Conservation (phyloP, 495 filamentous ascomycete genomes). For the Margaritispora aquatica region DNA sequence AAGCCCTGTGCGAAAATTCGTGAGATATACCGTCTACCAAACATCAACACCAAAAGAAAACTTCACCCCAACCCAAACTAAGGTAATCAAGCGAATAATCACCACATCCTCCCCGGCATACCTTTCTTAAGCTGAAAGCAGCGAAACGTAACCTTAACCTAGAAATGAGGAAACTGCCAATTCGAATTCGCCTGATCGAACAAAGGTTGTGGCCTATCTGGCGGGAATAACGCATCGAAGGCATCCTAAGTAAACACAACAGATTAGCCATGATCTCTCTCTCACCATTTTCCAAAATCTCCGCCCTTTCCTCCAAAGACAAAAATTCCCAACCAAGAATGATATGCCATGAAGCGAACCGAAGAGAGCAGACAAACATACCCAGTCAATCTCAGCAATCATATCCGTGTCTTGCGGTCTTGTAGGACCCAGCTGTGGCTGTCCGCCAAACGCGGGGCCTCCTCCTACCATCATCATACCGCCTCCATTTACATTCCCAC, state of each 20-base stretch:
- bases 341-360: too few species aligned
- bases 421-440: neutral
- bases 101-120: too few species aligned
- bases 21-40: neutral
- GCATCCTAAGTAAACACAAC: slow-evolving; percentile 20
- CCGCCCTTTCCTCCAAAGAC: too few species aligned
- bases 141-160: too few species aligned
- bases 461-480: neutral
- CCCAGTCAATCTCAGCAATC: slow-evolving; percentile 26
- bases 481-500: neutral
- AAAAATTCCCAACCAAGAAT: too few species aligned
- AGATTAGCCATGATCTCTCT: too few species aligned
- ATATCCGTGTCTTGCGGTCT: slow-evolving; percentile 14
- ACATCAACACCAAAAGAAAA: neutral
- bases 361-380: neutral
- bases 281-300: too few species aligned
- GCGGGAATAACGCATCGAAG: slow-evolving; percentile 24
- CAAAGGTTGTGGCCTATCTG: neutral
- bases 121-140: too few species aligned
- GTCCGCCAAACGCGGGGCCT: neutral
- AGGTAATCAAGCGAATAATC: too few species aligned
- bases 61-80: too few species aligned
- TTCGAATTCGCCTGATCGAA: neutral
- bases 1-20: neutral
- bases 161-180: neutral